A percentile compares a stretch with the other conserved stretches of the same genome.
These are phyloP conservation scores for Lasiosphaeris hirsuta DNA, from an alignment of 495 filamentous ascomycete genomes.

Conservation along the genomic window DNA sequence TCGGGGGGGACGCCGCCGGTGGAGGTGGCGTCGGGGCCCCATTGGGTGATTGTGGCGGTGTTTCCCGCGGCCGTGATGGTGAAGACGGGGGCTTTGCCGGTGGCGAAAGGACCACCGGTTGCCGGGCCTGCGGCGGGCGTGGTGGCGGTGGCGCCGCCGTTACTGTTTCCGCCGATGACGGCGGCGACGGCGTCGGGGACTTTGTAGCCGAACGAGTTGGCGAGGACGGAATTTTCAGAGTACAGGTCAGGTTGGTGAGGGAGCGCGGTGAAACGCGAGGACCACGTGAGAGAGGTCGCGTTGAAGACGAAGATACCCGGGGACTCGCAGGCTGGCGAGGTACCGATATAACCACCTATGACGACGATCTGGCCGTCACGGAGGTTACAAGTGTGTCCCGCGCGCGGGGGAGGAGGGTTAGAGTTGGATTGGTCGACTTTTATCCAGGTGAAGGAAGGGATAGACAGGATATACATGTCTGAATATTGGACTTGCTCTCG, in stretches of 20 bases:
- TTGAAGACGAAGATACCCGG: slow-evolving; percentile 72
- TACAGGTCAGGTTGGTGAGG: slow-evolving; percentile 31
- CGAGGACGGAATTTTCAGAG: slow-evolving; percentile 47
- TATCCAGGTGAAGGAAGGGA: slow-evolving; percentile 73
- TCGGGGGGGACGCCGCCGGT: slow-evolving; percentile 18
- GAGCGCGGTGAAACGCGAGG: slow-evolving; percentile 52
- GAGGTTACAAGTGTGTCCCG: slow-evolving; percentile 66
- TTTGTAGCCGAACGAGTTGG: slow-evolving; percentile 58
- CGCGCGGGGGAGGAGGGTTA: slow-evolving; percentile 57
- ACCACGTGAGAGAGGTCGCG: slow-evolving; percentile 58
- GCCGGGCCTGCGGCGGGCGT: slow-evolving; percentile 58
- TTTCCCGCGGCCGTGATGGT: slow-evolving; percentile 59
- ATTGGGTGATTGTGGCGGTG: slow-evolving; percentile 51
- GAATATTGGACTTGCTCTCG: slow-evolving; percentile 57
- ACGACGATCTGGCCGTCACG: slow-evolving; percentile 70
- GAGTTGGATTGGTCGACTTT: slow-evolving; percentile 51
- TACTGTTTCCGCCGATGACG: slow-evolving; percentile 58
- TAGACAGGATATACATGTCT: slow-evolving; percentile 75
- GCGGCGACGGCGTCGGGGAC: slow-evolving; percentile 60
- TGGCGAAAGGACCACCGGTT: slow-evolving; percentile 64
- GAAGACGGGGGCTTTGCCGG: slow-evolving; percentile 61
- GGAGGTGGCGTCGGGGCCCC: slow-evolving; percentile 31
- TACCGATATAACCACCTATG: slow-evolving; percentile 66
- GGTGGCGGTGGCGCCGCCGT: slow-evolving; percentile 65
- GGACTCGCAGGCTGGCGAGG: slow-evolving; percentile 60